phyloP scores from a whole-genome alignment of 352 stramenopile genomes.

The Pythium utonaiense region DNA sequence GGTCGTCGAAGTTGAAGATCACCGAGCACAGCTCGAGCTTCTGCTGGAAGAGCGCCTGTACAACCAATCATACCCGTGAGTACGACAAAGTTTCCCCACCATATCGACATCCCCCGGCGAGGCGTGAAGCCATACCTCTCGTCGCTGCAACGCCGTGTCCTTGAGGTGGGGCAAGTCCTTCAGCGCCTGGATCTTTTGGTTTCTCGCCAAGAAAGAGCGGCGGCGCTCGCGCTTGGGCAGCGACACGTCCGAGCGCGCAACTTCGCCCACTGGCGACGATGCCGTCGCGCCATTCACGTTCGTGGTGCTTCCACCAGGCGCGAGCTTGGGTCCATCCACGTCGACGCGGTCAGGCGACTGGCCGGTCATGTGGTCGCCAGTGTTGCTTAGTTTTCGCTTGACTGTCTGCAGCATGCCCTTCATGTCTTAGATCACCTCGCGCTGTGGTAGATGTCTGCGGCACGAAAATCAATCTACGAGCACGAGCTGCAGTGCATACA shows the following conservation, averaged over 20 bases:
- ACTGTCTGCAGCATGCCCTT: conserved; percentile 90
- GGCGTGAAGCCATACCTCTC: conserved; percentile 31
- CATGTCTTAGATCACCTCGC: conserved; percentile 44
- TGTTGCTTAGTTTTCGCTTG: conserved; percentile 87
- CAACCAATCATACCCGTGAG: background rate
- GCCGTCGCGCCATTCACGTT: conserved; percentile 11
- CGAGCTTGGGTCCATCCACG: conserved; percentile 44
- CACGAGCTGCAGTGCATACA: conserved; percentile 17
- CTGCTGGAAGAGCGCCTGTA: conserved; percentile 92
- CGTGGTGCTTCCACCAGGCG: conserved; percentile 3
- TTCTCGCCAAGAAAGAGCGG: conserved; percentile 78
- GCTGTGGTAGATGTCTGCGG: conserved; percentile 12
- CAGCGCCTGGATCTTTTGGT: conserved; percentile 84
- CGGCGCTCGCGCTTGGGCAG: conserved; percentile 78
- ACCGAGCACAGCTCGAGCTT: conserved; percentile 96
- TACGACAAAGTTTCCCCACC: background rate
- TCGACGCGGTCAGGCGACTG: conserved; percentile 61
- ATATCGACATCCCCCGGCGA: background rate
- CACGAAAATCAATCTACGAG: conserved; percentile 13
- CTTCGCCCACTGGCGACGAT: conserved; percentile 58
- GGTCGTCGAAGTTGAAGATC: conserved; percentile 97
- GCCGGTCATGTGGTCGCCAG: conserved; percentile 55
- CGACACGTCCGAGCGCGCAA: conserved; percentile 78
- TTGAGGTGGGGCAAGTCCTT: conserved; percentile 85
- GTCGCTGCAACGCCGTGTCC: conserved; percentile 78